Percentiles rank a stretch among this genome's conserved stretches.
These are phyloP conservation scores for Trichoderma atrobrunneum DNA, from an alignment of 2,329 filamentous ascomycete genomes.

Conservation along the genomic window DNA sequence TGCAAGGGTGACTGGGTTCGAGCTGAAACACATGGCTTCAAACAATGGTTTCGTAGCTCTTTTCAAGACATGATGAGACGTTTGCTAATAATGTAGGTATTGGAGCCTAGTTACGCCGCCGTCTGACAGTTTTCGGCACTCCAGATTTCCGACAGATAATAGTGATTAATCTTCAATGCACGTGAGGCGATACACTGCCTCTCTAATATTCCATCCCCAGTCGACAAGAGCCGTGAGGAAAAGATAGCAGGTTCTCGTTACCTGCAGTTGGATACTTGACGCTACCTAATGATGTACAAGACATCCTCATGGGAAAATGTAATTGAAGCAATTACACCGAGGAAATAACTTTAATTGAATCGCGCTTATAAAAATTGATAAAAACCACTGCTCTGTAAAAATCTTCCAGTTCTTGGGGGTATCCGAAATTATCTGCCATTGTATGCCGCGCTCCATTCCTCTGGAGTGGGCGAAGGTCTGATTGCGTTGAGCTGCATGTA, in stretches of 20 bases:
- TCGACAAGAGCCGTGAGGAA: neutral
- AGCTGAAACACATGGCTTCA: neutral
- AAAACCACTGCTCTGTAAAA: neutral
- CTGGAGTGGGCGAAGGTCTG: neutral
- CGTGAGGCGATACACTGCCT: neutral
- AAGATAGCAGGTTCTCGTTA: neutral
- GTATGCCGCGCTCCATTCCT: neutral
- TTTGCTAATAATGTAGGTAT: neutral
- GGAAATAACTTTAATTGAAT: neutral
- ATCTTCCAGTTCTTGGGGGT: neutral
- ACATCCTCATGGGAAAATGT: neutral
- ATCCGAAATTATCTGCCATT: neutral
- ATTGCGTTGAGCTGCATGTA: neutral
- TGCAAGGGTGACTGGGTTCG: neutral
- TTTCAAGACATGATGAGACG: neutral
- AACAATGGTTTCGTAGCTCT: neutral
- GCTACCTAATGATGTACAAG: neutral
- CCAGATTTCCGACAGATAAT: neutral
- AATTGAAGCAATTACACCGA: neutral
- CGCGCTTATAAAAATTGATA: neutral
- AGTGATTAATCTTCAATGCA: neutral
- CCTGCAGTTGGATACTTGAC: neutral
- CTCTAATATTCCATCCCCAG: neutral
- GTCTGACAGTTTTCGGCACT: neutral
- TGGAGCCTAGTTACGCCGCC: neutral